These are phyloP conservation scores for Vitellaria paradoxa DNA, from an alignment of 179 eudicot genomes.

Conservation along the genomic window DNA sequence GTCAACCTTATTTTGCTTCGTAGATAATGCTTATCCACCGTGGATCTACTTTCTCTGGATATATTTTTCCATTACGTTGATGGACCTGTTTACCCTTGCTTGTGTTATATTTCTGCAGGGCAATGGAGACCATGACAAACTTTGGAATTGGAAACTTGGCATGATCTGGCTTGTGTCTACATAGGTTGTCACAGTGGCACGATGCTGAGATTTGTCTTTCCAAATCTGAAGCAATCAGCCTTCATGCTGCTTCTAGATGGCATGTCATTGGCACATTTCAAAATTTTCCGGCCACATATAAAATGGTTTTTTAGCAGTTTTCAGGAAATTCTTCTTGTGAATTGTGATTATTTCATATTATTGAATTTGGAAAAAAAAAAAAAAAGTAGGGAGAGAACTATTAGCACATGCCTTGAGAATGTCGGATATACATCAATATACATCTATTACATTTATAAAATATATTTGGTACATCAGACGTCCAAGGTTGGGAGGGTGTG, in stretches of 20 bases:
- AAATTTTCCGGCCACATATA: not conserved
- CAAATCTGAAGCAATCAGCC: conserved; percentile 57
- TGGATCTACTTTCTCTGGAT: not conserved
- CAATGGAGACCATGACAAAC: conserved; percentile 26
- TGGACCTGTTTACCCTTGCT: not conserved
- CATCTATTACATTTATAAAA: too few species aligned
- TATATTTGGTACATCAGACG: too few species aligned
- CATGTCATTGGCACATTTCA: conserved; percentile 57
- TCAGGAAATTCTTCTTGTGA: not conserved
- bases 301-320: not conserved
- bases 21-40: too few species aligned
- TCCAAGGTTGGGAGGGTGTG: too few species aligned
- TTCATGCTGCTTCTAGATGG: conserved; percentile 62
- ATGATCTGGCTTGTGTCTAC: conserved; percentile 70
- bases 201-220: conserved; percentile 82
- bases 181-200: conserved; percentile 64
- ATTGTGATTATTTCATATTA: not conserved
- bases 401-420: not conserved
- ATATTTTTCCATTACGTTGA: too few species aligned
- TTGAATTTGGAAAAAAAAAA: too few species aligned
- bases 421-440: too few species aligned
- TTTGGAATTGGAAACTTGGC: conserved; percentile 78
- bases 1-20: too few species aligned
- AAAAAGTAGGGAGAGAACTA: not conserved
- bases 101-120: conserved; percentile 33